These are phyloP conservation scores for Tritrichomonas musculus DNA, from an alignment of 208 protist genomes.

Conservation along the genomic window DNA sequence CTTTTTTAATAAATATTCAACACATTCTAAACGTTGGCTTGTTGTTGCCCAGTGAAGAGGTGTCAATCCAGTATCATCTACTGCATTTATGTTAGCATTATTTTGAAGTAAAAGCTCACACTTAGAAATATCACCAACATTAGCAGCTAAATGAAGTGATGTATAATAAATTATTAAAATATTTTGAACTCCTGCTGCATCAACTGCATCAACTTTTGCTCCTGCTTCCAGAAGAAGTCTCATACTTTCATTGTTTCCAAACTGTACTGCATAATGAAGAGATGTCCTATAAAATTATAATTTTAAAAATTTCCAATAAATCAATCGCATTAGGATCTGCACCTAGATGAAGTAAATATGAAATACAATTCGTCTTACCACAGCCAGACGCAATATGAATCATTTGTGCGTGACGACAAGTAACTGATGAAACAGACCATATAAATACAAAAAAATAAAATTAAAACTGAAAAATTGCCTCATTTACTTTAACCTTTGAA, in stretches of 20 bases:
- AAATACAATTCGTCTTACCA: background rate
- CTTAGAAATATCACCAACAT: background rate
- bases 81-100: background rate
- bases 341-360: background rate
- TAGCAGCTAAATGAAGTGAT: background rate
- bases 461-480: background rate
- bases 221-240: background rate
- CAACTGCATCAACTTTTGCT: background rate
- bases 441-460: background rate
- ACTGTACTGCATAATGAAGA: constrained; percentile 8
- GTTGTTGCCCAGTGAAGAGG: background rate
- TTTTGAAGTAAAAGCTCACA: background rate
- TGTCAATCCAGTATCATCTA: constrained; percentile 24
- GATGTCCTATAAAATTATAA: background rate
- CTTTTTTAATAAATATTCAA: background rate
- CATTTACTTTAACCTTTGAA: background rate
- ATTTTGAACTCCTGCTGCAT: background rate
- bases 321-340: background rate
- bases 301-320: background rate
- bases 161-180: background rate
- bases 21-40: background rate
- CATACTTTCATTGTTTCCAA: background rate
- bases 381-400: background rate
- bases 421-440: background rate
- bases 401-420: background rate